phyloP scores from a whole-genome alignment of 1,284 basidiomycete genomes.

The Irpex lacteus region DNA sequence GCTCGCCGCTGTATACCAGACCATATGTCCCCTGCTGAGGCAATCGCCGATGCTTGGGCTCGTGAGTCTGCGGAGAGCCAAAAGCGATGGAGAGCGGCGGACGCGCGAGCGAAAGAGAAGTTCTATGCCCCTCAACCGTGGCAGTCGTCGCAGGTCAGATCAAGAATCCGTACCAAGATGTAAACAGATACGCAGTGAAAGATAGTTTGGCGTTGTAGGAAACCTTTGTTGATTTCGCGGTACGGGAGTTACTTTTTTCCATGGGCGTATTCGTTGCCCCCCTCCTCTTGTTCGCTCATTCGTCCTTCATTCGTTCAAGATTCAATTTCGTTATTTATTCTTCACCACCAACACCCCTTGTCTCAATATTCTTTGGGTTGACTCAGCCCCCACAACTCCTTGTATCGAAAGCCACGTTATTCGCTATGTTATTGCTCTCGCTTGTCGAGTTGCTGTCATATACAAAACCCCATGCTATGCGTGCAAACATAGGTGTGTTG shows the following conservation, averaged over 20 bases:
- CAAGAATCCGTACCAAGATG: conserved; percentile 14
- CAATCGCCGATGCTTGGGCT: conserved; percentile 66
- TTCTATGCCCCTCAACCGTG: conserved; percentile 27
- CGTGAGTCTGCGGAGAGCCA: conserved; percentile 54
- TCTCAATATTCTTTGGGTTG: background rate
- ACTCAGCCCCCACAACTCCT: background rate
- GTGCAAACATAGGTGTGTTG: background rate
- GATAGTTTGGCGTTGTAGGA: conserved; percentile 9
- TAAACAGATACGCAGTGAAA: too few species aligned
- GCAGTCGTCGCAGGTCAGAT: conserved; percentile 18
- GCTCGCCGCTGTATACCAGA: conserved; percentile 19
- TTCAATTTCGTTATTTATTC: conserved; percentile 8
- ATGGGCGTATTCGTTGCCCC: conserved; percentile 12
- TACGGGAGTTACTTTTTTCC: conserved; percentile 5
- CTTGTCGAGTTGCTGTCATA: background rate
- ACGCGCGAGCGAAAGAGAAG: conserved; percentile 40
- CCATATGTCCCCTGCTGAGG: conserved; percentile 48
- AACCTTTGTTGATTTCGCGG: background rate
- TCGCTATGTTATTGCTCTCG: background rate
- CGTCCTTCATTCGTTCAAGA: conserved; percentile 9
- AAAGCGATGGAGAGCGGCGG: conserved; percentile 53
- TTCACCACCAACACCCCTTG: conserved; percentile 3
- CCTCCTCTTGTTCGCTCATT: conserved; percentile 10
- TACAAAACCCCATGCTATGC: background rate
- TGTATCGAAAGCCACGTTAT: conserved; percentile 1